phyloP scores from a whole-genome alignment of 2,329 filamentous ascomycete genomes.

The Colletotrichum spinosum region DNA sequence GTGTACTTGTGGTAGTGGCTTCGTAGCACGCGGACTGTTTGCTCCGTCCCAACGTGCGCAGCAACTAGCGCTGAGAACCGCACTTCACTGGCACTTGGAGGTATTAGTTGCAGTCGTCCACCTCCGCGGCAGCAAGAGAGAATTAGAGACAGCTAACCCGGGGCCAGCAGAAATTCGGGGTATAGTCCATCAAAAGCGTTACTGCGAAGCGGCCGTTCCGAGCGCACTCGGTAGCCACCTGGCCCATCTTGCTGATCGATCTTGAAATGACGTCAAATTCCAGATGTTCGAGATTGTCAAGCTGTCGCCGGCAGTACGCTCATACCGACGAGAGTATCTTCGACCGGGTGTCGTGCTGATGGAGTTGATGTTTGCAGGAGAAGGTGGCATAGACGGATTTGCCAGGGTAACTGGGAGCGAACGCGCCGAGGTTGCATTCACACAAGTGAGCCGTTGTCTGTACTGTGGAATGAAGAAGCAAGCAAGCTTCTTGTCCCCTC shows the following conservation, averaged over 20 bases:
- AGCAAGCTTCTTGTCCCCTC: too few relatives aligned
- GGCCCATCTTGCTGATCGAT: slow-evolving; percentile 1
- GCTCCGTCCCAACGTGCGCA: slow-evolving; percentile 18
- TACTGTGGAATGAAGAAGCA: too few relatives aligned
- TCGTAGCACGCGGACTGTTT: slow-evolving; percentile 20
- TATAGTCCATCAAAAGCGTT: background rate
- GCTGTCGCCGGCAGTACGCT: background rate
- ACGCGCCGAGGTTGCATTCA: too few relatives aligned
- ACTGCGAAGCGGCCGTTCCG: background rate
- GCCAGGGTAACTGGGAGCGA: too few relatives aligned
- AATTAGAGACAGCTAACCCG: background rate
- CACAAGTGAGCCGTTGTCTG: too few relatives aligned
- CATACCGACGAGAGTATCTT: too few relatives aligned
- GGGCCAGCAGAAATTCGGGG: background rate
- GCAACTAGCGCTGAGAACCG: background rate
- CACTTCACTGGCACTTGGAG: background rate
- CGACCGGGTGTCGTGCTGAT: too few relatives aligned
- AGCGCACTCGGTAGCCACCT: background rate
- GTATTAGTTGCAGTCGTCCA: background rate
- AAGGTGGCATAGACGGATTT: too few relatives aligned
- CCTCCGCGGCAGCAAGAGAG: background rate
- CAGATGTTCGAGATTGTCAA: slow-evolving; percentile 6
- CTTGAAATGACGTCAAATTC: slow-evolving; percentile 27
- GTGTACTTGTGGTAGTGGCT: too few relatives aligned
- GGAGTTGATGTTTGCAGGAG: too few relatives aligned